phyloP scores from a whole-genome alignment of 805 yeast genomes.

The Candida fluviatilis region DNA sequence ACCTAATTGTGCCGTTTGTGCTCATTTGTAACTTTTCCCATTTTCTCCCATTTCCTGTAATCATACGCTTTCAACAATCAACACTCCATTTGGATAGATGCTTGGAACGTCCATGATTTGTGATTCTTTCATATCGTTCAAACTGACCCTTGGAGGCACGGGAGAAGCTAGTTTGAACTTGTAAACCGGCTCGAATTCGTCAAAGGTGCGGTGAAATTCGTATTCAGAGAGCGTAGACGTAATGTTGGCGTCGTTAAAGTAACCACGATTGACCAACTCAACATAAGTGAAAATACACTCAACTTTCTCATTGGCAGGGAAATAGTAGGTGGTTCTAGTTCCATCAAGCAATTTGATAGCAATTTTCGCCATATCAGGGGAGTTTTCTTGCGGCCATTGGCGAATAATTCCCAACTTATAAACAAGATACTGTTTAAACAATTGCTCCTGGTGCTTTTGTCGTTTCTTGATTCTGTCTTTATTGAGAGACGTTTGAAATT shows the following conservation, averaged over 20 bases:
- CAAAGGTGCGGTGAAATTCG: slow-evolving; percentile 21
- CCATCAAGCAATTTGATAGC: slow-evolving; percentile 70
- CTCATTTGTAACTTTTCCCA: neutral
- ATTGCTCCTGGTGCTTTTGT: slow-evolving; percentile 20
- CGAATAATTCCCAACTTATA: slow-evolving; percentile 19
- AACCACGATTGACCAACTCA: slow-evolving; percentile 39
- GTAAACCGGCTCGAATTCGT: slow-evolving; percentile 20
- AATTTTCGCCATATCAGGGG: slow-evolving; percentile 45
- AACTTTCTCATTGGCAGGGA: slow-evolving; percentile 26
- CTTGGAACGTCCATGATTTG: slow-evolving; percentile 58
- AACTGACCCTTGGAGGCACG: slow-evolving; percentile 32
- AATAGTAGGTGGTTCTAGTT: slow-evolving; percentile 41
- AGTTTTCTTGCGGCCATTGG: slow-evolving; percentile 7
- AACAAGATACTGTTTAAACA: slow-evolving; percentile 36
- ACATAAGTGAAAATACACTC: slow-evolving; percentile 33
- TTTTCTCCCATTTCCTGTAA: neutral
- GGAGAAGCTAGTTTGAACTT: slow-evolving; percentile 32
- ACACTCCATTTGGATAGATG: slow-evolving; percentile 43
- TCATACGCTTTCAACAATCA: slow-evolving; percentile 52
- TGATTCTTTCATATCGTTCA: slow-evolving; percentile 35
- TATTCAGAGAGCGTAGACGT: slow-evolving; percentile 16
- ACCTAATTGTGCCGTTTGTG: too few relatives aligned
- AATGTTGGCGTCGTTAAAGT: slow-evolving; percentile 17
- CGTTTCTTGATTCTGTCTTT: slow-evolving; percentile 55
- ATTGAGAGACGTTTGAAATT: slow-evolving; percentile 66